phyloP scores from a whole-genome alignment of 768 basidiomycete species.

The Pholiota microspora region DNA sequence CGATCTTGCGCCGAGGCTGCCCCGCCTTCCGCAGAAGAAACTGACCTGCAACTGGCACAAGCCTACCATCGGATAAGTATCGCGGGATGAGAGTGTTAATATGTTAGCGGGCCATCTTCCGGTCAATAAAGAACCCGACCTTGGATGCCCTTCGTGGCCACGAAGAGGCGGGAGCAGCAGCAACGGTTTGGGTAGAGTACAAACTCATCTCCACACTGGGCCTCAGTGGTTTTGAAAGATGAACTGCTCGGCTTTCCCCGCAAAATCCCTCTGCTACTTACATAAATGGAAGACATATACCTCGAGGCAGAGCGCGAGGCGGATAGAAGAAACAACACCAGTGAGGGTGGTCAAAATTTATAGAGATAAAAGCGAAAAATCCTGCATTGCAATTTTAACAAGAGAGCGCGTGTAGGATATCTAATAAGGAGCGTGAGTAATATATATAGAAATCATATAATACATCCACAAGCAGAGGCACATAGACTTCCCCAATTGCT shows the following conservation, averaged over 20 bases:
- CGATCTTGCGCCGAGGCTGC: neutral
- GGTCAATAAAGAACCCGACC: constrained; percentile 29
- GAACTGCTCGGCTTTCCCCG: constrained; percentile 29
- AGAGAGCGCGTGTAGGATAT: neutral
- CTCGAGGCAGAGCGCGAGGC: constrained; percentile 7
- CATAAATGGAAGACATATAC: constrained; percentile 15
- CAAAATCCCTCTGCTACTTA: constrained; percentile 12
- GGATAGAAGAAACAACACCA: neutral
- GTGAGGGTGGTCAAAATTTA: neutral
- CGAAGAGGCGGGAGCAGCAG: constrained; percentile 45
- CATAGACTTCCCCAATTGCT: neutral
- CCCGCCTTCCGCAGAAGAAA: neutral
- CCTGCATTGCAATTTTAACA: neutral
- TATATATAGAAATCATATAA: constrained; percentile 5
- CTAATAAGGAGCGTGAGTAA: neutral
- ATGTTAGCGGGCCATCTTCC: constrained; percentile 9
- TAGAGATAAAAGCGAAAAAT: neutral
- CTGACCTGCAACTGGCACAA: constrained; percentile 58
- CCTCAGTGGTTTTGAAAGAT: constrained; percentile 29
- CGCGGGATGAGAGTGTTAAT: too few species aligned
- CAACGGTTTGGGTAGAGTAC: constrained; percentile 42
- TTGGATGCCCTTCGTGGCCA: constrained; percentile 55
- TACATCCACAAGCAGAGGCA: neutral
- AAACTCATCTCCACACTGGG: constrained; percentile 38
- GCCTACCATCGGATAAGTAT: constrained; percentile 33